phyloP scores from a whole-genome alignment of 208 protist genomes.

The Acanthamoeba healyi region DNA sequence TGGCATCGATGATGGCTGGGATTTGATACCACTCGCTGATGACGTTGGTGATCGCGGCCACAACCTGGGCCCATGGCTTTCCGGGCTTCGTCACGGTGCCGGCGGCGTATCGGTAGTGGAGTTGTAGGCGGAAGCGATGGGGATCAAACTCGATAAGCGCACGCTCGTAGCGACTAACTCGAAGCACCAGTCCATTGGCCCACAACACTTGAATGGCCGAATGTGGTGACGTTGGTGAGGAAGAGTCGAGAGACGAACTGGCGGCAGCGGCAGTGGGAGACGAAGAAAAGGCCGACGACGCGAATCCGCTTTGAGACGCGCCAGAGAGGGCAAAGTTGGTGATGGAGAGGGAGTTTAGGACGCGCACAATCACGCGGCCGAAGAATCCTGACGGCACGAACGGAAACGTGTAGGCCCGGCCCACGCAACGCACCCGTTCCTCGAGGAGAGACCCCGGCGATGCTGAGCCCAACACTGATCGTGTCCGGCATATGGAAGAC shows the following conservation, averaged over 20 bases:
- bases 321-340: not conserved
- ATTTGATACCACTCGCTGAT: constrained; percentile 65
- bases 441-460: not conserved
- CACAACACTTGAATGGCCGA: constrained; percentile 5
- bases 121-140: not conserved
- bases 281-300: not conserved
- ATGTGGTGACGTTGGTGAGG: not conserved
- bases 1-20: not conserved
- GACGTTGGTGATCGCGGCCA: not conserved
- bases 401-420: not conserved
- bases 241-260: not conserved
- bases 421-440: not conserved
- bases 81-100: not conserved
- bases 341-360: not conserved
- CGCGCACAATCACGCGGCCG: constrained; percentile 12
- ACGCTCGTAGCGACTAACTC: not conserved
- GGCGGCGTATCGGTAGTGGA: constrained; percentile 20
- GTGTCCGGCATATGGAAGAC: not conserved
- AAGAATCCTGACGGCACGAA: constrained; percentile 47
- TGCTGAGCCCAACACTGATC: not conserved
- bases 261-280: not conserved
- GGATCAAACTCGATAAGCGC: constrained; percentile 20
- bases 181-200: constrained; percentile 20
- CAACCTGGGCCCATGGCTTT: not conserved
- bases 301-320: not conserved